Conservation (phyloP, 306 rosid species). For the Lithocarpus polystachyus region DNA sequence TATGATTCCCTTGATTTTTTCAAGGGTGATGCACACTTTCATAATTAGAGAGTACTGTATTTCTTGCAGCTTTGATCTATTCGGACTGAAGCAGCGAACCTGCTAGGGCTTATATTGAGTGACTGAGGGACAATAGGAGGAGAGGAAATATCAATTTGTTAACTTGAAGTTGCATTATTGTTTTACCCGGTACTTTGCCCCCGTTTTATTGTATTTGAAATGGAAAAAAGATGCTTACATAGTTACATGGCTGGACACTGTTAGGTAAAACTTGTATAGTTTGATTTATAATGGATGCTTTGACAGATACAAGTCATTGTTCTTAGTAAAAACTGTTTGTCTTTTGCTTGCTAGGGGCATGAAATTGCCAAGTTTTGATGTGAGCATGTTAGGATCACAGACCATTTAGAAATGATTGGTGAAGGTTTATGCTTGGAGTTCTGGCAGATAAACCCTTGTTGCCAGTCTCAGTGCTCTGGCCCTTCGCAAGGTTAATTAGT, state of each 20-base stretch:
- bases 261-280: not conserved
- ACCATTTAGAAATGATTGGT: not conserved
- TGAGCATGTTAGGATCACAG: not conserved
- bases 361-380: conserved; percentile 5
- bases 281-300: not conserved
- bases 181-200: not conserved
- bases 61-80: not conserved
- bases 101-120: not conserved
- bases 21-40: not conserved
- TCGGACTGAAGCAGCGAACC: not conserved
- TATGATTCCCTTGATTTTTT: not conserved
- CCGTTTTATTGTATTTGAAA: not conserved
- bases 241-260: not conserved
- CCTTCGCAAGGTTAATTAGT: not conserved
- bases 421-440: conserved; percentile 7
- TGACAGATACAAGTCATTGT: not conserved
- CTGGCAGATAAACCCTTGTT: not conserved
- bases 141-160: not conserved
- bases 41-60: not conserved
- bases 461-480: not conserved
- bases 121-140: not conserved
- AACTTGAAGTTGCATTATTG: not conserved
- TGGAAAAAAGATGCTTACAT: not conserved
- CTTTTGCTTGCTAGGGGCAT: conserved; percentile 16
- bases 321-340: not conserved